phyloP scores from a whole-genome alignment of 2,329 filamentous ascomycete genomes.

The Epichloe typhina region DNA sequence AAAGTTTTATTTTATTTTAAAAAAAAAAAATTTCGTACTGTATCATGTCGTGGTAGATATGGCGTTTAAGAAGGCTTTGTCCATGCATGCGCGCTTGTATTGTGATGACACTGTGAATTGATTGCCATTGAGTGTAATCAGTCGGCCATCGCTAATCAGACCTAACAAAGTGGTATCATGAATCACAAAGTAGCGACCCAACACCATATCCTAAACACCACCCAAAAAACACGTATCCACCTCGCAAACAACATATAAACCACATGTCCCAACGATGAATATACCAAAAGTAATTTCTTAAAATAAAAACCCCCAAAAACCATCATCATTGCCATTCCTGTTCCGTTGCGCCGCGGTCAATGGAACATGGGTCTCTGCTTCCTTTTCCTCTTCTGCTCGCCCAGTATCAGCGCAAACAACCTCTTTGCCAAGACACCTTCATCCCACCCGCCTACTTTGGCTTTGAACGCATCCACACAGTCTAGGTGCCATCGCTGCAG shows the following conservation, averaged over 20 bases:
- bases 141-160: no score
- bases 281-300: neutral
- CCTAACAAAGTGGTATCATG: slow-evolving; percentile 7
- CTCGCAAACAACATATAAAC: no score
- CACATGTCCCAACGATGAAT: no score
- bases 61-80: slow-evolving; percentile 14
- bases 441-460: slow-evolving; percentile 36
- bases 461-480: slow-evolving; percentile 39
- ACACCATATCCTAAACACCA: no score
- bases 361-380: slow-evolving; percentile 18
- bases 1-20: neutral
- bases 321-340: neutral
- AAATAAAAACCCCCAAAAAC: no score
- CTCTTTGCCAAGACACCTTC: slow-evolving; percentile 35
- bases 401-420: slow-evolving; percentile 38
- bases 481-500: slow-evolving; percentile 46
- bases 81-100: neutral
- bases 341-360: slow-evolving; percentile 6
- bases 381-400: slow-evolving; percentile 26
- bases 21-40: slow-evolving; percentile 9
- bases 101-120: no score
- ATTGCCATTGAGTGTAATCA: no score
- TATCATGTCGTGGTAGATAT: slow-evolving; percentile 18
- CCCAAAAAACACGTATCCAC: no score
- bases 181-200: slow-evolving; percentile 1